Base-by-base conservation (phyloP, 2,329 filamentous ascomycete genomes). In the Akanthomyces dipterigenus region DNA sequence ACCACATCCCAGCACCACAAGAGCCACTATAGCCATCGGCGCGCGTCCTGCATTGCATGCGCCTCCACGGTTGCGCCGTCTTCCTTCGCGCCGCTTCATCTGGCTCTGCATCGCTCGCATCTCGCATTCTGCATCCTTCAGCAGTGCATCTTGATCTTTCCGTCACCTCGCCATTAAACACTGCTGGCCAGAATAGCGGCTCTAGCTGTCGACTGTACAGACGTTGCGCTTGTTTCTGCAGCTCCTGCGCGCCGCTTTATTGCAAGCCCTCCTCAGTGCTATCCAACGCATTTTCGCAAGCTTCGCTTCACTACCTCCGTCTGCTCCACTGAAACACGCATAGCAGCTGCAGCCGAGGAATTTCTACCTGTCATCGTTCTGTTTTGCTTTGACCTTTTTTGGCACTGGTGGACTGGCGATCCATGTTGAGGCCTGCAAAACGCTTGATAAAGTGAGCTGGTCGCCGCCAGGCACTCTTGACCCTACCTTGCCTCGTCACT, bases 71-170 rank as follows among this genome's bases (percentile, higher is more conserved):
- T 24, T 40, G 31, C 55, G 45, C 34, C 45, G 36, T 58, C 55
- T 50, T 50, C 46, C 11, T 34, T 48, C 36, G 31, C 36, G 45
- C 55, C 11, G 20, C 54, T 20, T 46, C 42, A 56, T 31, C n/a
- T 28, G 22, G 28, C 54, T n/a, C 34, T 12, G 34, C 26, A 45
- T 20, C 31, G 31, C 45, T 28, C n/a, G 45, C 55, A 58, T 58
- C 55, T 58, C 36, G 55, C 55, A 50, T 50, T 58, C 36, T 42
- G 55, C 55, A 58, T 50, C 45, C 55, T 42, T n/a, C 36, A 50
- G 34, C 34, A 42, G 43, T 11, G 26, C 57, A 60, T 60, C 57
- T 51, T 53, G 46, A 60, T 60, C 57, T 28, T n/a, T 45, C 57
- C 48, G 48, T 26, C 40, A 28, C 11, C 36, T 60, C 48, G 57